phyloP scores from a whole-genome alignment of 176 grass and related monocot species.

The Paspalum vaginatum region DNA sequence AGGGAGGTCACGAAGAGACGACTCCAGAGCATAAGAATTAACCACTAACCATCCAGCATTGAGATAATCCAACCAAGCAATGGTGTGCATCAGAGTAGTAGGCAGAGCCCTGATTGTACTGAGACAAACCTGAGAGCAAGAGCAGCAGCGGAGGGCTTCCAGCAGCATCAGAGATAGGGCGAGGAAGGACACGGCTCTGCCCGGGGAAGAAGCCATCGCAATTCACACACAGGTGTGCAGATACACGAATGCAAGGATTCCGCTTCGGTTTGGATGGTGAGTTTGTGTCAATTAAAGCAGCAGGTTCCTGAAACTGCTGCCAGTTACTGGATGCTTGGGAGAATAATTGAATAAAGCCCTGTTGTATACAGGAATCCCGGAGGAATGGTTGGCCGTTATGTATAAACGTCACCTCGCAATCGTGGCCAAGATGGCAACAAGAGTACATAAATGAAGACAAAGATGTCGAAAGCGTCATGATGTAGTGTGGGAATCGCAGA shows the following conservation, averaged over 20 bases:
- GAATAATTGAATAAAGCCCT: neutral
- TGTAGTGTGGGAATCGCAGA: neutral
- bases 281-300: neutral
- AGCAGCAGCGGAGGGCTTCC: constrained; percentile 22
- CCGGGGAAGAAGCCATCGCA: constrained; percentile 39
- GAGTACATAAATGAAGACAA: constrained; percentile 30
- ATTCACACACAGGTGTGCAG: neutral
- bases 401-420: neutral
- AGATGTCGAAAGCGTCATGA: neutral
- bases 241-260: neutral
- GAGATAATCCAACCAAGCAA: neutral
- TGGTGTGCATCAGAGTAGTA: neutral
- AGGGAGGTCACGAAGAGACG: neutral
- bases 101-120: neutral
- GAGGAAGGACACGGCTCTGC: constrained; percentile 28
- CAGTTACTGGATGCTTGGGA: neutral
- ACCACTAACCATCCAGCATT: neutral
- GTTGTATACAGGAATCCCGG: neutral
- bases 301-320: constrained; percentile 26
- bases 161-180: constrained; percentile 31
- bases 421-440: constrained; percentile 37
- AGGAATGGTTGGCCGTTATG: constrained; percentile 29
- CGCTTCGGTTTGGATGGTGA: neutral
- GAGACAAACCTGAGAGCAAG: constrained; percentile 40
- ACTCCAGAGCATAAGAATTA: neutral